A percentile compares a stretch with the other conserved stretches of the same genome.
These are phyloP conservation scores for Picocystis sp. DNA, from an alignment of 163 green algal species.

Conservation along the genomic window DNA sequence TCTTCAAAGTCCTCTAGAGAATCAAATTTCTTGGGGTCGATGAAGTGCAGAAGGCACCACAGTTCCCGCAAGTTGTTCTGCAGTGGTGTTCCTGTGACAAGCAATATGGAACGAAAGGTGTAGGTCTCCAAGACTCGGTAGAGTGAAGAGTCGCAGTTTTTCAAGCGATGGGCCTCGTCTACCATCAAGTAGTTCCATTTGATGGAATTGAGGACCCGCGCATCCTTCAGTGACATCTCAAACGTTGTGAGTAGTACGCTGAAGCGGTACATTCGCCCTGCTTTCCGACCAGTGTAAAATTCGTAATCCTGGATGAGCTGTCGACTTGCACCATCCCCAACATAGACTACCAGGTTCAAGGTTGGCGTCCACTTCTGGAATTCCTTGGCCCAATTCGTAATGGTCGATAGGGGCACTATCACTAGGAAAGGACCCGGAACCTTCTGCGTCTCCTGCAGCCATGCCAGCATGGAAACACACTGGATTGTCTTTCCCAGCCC, in stretches of 20 bases:
- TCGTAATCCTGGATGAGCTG: conserved; percentile 27
- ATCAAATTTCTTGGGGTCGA: conserved; percentile 65
- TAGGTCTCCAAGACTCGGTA: conserved; percentile 44
- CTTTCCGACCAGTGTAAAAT: conserved; percentile 14
- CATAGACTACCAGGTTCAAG: conserved; percentile 65
- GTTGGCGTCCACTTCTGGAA: conserved; percentile 36
- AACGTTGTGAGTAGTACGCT: conserved; percentile 86
- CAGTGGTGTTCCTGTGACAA: conserved; percentile 85
- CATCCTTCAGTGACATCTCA: conserved; percentile 79
- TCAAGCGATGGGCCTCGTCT: conserved; percentile 89
- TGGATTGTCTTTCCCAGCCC: conserved; percentile 56
- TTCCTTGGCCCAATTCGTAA: conserved; percentile 76
- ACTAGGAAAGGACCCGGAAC: conserved; percentile 71
- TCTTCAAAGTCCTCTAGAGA: conserved; percentile 54
- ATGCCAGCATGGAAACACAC: conserved; percentile 27
- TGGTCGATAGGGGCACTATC: conserved; percentile 63
- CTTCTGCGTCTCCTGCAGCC: conserved; percentile 31
- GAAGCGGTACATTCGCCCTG: conserved; percentile 18
- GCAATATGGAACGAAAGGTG: conserved; percentile 40
- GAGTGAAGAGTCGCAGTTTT: conserved; percentile 80
- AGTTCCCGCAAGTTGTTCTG: conserved; percentile 89
- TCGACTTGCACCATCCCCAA: conserved; percentile 46
- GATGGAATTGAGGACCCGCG: conserved; percentile 19
- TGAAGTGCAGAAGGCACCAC: conserved; percentile 84
- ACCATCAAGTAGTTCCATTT: conserved; percentile 84